Evolutionary conservation across 306 rosid species (phyloP), one percentile per base, ranked within the genome.

Genomic region (Dicorynia guianensis): DNA sequence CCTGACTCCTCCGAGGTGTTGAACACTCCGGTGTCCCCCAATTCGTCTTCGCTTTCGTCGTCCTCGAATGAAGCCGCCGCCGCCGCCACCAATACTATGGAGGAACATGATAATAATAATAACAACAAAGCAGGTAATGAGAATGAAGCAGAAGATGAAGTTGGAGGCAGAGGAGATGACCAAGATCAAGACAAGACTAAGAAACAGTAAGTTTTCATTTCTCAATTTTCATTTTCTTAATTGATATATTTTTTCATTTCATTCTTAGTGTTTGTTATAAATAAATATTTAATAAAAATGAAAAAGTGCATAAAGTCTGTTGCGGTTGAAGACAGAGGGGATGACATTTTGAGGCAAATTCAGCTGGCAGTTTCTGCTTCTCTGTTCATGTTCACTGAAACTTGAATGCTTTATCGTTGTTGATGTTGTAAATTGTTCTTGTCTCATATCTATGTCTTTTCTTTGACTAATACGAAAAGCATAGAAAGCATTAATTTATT

Each of bases 21-120:
- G 53, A 91, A 90, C 13, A 81, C 90, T 58, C 92, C 97, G 4
- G 63, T 91, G 0, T 83, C 97, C 0, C 93, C 97, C 0, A 82
- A 87, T 86, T 90, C 92, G 0, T 80, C 83, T 1, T 92, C 96
- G 3, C 79, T 89, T 66, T 90, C 99, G 8, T 92, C 91, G 0
- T 92, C 91, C 0, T 87, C 96, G 0, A 86, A 87, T 43, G 99
- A 86, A 67, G 83, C 85, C 7, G 71, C 76, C 1, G 67, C 71
- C 0, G 74, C 75, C 6, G 40, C 30, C 30, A 25, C 30, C 30
- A 68, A 61, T 34, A 68, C 52, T 4, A 73, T 63, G 30, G 77
- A 79, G 48, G 79, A 66, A 4, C 81, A 46, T 64, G 69, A 63
- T 3, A 57, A 46, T 20, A 72, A 74, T 8, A 82, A 66, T 7